These are phyloP conservation scores for Salix suchowensis DNA, from an alignment of 345 rosid species.

Conservation along the genomic window DNA sequence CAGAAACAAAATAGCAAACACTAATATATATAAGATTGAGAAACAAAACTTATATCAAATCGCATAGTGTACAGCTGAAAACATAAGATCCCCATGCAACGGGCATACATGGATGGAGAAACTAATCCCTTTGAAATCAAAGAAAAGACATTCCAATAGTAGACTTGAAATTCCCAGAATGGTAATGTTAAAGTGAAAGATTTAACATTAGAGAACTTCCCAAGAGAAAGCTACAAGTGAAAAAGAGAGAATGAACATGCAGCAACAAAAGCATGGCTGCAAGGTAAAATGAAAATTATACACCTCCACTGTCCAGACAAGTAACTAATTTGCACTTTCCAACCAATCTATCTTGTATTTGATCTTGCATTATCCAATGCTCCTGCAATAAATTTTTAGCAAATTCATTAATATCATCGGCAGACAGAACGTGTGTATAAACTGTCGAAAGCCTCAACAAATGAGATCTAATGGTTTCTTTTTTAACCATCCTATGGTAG, in stretches of 20 bases:
- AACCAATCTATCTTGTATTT: not conserved
- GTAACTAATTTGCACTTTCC: not conserved
- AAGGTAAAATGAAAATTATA: not conserved
- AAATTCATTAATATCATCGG: not conserved
- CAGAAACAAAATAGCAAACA: not conserved
- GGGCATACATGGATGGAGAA: too few relatives aligned
- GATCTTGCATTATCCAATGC: not conserved
- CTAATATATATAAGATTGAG: not conserved
- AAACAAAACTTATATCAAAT: not conserved
- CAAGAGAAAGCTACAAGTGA: not conserved
- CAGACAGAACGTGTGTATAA: not conserved
- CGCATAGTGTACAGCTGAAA: not conserved
- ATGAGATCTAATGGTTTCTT: not conserved
- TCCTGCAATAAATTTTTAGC: slow-evolving; percentile 12
- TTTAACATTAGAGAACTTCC: not conserved
- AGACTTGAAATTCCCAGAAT: not conserved
- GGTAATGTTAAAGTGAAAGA: not conserved
- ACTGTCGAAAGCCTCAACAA: not conserved
- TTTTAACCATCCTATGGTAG: not conserved
- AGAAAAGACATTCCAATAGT: not conserved
- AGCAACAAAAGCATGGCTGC: not conserved
- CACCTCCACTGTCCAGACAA: slow-evolving; percentile 2
- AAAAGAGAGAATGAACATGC: not conserved
- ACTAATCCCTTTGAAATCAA: not conserved
- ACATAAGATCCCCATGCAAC: too few relatives aligned